Conservation (phyloP, 2,329 filamentous ascomycete genomes). For the Chrysosporium keratinophilum region DNA sequence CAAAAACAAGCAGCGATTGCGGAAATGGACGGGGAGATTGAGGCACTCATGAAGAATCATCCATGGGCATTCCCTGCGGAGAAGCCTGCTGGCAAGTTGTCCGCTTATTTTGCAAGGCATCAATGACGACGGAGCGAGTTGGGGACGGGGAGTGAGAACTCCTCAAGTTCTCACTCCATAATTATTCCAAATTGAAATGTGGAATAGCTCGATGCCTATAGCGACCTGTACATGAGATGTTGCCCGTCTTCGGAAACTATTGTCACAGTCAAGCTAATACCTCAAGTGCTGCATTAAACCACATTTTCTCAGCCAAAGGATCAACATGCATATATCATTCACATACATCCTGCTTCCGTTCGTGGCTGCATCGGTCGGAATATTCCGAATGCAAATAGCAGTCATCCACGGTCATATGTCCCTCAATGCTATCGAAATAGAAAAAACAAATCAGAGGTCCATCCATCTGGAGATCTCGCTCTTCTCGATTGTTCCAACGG, state of each 20-base stretch:
- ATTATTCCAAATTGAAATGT: too few species aligned
- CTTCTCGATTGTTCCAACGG: not conserved
- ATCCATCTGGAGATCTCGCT: not conserved
- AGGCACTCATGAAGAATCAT: conserved; percentile 21
- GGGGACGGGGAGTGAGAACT: too few species aligned
- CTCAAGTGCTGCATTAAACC: too few species aligned
- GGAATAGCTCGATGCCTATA: too few species aligned
- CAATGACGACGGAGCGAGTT: too few species aligned
- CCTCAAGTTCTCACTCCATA: not conserved
- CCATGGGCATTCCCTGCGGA: conserved; percentile 19
- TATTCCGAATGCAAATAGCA: not conserved
- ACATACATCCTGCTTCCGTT: not conserved
- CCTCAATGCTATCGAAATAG: not conserved
- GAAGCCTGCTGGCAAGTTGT: conserved; percentile 22
- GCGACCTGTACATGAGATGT: too few species aligned
- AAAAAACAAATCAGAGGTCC: not conserved
- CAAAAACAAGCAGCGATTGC: conserved; percentile 6
- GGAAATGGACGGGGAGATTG: conserved; percentile 18
- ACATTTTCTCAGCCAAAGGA: too few species aligned
- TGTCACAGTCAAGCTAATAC: too few species aligned
- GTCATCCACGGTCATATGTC: not conserved
- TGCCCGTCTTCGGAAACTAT: too few species aligned
- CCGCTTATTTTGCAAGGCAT: conserved; percentile 21
- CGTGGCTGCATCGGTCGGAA: not conserved
- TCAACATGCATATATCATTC: too few species aligned